Conservation (phyloP, 148 eudicot genomes). For the Diospyros kaki region DNA sequence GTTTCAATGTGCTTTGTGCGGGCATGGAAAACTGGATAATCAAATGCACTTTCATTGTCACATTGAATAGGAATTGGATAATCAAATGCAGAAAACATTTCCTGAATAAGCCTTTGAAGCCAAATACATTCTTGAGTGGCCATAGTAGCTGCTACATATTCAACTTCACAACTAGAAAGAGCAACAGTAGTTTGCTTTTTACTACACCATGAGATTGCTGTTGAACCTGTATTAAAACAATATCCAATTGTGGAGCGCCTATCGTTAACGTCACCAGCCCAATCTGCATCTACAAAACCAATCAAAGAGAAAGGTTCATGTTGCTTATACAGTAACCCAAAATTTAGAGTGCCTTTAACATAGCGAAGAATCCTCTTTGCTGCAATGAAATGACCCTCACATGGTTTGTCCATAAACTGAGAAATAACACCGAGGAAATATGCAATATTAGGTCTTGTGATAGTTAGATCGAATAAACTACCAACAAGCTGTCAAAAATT, state of each 20-base stretch:
- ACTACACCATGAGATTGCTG: slow-evolving; percentile 1
- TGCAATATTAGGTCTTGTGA: too few relatives aligned
- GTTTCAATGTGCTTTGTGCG: background rate
- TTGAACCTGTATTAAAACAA: slow-evolving; percentile 9
- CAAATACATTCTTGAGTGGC: background rate
- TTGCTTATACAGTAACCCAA: background rate
- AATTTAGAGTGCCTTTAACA: too few relatives aligned
- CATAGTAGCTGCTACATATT: background rate
- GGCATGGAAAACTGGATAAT: background rate
- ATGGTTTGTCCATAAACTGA: too few relatives aligned
- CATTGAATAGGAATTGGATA: background rate
- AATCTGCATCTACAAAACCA: slow-evolving; percentile 5
- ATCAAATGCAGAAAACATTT: background rate
- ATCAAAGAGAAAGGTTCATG: background rate
- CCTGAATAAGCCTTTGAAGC: background rate
- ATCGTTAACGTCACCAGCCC: slow-evolving; percentile 8
- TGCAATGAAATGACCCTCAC: too few relatives aligned
- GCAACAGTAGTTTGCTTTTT: background rate
- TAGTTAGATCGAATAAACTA: too few relatives aligned
- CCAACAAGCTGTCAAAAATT: too few relatives aligned
- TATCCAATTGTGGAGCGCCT: slow-evolving; percentile 1
- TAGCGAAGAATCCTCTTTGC: too few relatives aligned
- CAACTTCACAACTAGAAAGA: background rate
- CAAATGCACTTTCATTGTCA: background rate
- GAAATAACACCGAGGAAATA: too few relatives aligned